Evolutionary conservation across 345 rosid genomes (phyloP), one percentile per base, ranked within the genome.

Genomic region (Murraya koenigii): DNA sequence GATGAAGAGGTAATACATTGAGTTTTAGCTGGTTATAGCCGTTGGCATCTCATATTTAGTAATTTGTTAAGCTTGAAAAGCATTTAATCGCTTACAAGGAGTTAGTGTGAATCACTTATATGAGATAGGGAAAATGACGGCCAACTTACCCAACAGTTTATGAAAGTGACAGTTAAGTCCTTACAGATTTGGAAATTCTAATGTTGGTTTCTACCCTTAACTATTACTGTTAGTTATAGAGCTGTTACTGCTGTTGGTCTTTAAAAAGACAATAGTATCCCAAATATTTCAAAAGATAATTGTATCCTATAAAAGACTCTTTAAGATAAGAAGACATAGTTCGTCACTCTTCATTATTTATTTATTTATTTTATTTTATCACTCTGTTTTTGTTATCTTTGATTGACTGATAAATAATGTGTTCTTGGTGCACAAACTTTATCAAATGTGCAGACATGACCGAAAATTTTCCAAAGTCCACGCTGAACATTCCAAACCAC

Each of bases 1-100:
- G 99, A 94, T 81, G 98, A 92, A 11, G 99, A 94, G 98, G 99
- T 96, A 88, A 76, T 66, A 55, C 30, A 14, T 39, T 7, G 61
- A 38, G 28, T 55, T 67, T 44, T 52, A 8, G 20, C 66, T 65
- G n/a, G 22, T 63, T 39, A 22, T 60, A 25, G 32, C 8, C 19
- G 23, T 63, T 66, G 30, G 25, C 35, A 32, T 55, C 65, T 54
- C 9, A 11, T 33, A 52, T 52, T 63, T 36, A 52, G 56, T n/a
- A 32, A 23, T 33, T 36, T 28, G 20, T 52, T 35, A 58, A 68
- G 28, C 30, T 28, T 26, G 20, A 58, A 41, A 36, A 23, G n/a
- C 39, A 17, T 4, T 67, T 64, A 35, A 66, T 52, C 14, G 14
- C 13, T 49, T 23, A n/a, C 14, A 32, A 14, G 33, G 70, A 55